phyloP scores from a whole-genome alignment of 768 basidiomycete species.

The Royoungia palumana region DNA sequence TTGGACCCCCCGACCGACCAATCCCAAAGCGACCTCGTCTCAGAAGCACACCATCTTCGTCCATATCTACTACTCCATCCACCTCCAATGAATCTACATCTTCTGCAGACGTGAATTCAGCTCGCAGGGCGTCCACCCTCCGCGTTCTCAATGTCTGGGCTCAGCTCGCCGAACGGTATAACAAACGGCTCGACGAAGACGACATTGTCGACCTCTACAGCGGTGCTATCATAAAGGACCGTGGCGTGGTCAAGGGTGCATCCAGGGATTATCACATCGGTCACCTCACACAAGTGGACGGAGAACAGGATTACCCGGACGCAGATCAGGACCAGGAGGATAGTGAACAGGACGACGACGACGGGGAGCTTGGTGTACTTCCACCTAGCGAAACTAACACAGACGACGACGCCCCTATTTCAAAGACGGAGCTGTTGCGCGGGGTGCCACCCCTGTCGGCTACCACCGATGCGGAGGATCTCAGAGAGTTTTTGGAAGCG shows the following conservation, averaged over 20 bases:
- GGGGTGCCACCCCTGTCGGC: constrained; percentile 44
- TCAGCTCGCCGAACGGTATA: constrained; percentile 65
- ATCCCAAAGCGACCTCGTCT: constrained; percentile 50
- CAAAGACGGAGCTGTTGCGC: constrained; percentile 30
- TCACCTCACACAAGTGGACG: constrained; percentile 41
- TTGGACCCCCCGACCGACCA: constrained; percentile 34
- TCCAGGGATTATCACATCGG: constrained; percentile 49
- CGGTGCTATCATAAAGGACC: constrained; percentile 61
- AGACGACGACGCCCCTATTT: constrained; percentile 29
- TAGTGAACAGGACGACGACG: constrained; percentile 47
- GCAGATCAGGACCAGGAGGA: constrained; percentile 43
- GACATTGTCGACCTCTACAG: constrained; percentile 72
- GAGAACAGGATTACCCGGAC: constrained; percentile 39
- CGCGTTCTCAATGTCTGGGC: constrained; percentile 65
- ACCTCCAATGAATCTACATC: constrained; percentile 27
- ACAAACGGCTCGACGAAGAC: constrained; percentile 67
- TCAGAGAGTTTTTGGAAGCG: constrained; percentile 63
- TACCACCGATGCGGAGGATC: constrained; percentile 56
- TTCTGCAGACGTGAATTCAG: constrained; percentile 46
- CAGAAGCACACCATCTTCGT: constrained; percentile 42
- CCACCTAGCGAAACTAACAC: constrained; percentile 27
- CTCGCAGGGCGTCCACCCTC: constrained; percentile 49
- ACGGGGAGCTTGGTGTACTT: constrained; percentile 59
- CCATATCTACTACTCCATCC: constrained; percentile 35
- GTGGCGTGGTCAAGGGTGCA: constrained; percentile 56